These are phyloP conservation scores for Picochlorum sp. DNA, from an alignment of 139 green algal species.

Conservation along the genomic window DNA sequence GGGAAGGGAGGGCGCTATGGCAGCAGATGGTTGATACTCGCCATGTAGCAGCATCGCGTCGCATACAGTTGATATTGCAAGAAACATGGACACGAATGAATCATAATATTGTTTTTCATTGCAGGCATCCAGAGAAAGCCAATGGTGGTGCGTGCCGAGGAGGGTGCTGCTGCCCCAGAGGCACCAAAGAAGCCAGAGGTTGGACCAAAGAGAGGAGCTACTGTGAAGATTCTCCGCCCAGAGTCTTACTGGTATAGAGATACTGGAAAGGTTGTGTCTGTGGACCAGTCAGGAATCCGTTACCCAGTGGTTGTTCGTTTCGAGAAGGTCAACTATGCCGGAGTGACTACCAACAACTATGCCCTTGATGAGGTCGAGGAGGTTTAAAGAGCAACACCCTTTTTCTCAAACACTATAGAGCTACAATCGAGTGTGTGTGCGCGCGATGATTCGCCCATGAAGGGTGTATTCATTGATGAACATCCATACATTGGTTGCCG, in stretches of 20 bases:
- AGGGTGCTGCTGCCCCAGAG: conserved; percentile 3
- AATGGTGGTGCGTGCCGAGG: conserved; percentile 21
- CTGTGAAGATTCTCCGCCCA: conserved; percentile 85
- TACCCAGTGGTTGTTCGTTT: conserved; percentile 98
- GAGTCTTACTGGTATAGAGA: conserved; percentile 99
- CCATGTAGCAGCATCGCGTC: too few relatives aligned
- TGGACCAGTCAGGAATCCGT: conserved; percentile 93
- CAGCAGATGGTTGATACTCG: too few relatives aligned
- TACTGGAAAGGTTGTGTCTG: conserved; percentile 95
- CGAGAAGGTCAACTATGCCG: conserved; percentile 96
- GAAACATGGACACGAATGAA: too few relatives aligned
- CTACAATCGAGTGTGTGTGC: not conserved
- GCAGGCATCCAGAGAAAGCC: not conserved
- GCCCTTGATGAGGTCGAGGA: conserved; percentile 81
- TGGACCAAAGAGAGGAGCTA: conserved; percentile 75
- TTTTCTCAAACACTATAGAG: not conserved
- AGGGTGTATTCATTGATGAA: too few relatives aligned
- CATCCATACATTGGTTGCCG: not conserved
- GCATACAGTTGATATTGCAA: too few relatives aligned
- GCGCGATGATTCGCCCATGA: too few relatives aligned
- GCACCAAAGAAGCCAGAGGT: conserved; percentile 42
- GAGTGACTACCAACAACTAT: conserved; percentile 98
- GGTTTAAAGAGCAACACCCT: conserved; percentile 7
- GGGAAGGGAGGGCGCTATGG: too few relatives aligned
- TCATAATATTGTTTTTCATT: too few relatives aligned